phyloP scores from a whole-genome alignment of 805 yeast species.

The Wickerhamiella sergipiensis region DNA sequence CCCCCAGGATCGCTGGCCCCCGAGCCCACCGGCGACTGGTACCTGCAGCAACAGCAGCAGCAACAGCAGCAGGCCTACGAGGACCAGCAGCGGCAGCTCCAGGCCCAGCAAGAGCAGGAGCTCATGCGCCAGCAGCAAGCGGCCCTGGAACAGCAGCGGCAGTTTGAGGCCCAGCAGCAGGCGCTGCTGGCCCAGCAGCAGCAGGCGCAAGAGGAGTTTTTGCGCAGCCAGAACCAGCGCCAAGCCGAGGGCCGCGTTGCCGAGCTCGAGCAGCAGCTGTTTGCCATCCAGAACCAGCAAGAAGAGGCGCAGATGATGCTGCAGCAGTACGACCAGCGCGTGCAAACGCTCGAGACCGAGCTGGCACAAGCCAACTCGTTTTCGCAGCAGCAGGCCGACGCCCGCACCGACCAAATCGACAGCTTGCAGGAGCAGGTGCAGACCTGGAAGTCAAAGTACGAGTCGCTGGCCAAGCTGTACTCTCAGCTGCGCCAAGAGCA shows the following conservation, averaged over 20 bases:
- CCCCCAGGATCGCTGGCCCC: constrained; percentile 16
- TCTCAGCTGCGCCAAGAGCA: constrained; percentile 89
- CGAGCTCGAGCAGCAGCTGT: constrained; percentile 67
- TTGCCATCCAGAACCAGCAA: constrained; percentile 63
- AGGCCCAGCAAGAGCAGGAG: constrained; percentile 50
- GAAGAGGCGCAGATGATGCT: constrained; percentile 74
- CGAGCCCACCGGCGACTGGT: constrained; percentile 28
- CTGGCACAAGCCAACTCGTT: constrained; percentile 44
- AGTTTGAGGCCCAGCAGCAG: constrained; percentile 62
- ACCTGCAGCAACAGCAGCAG: constrained; percentile 30
- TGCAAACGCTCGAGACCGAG: constrained; percentile 68
- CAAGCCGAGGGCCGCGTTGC: constrained; percentile 70
- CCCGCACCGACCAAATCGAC: constrained; percentile 61
- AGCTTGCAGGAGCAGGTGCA: constrained; percentile 59
- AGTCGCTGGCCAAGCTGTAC: constrained; percentile 75
- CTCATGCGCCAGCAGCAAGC: constrained; percentile 52
- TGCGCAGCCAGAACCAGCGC: constrained; percentile 35
- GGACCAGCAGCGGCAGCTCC: constrained; percentile 45
- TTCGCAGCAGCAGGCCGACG: constrained; percentile 56
- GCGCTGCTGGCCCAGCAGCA: constrained; percentile 56
- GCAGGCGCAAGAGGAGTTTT: constrained; percentile 53
- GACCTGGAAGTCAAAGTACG: constrained; percentile 78
- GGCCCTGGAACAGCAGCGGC: constrained; percentile 54
- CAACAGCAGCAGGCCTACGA: constrained; percentile 34
- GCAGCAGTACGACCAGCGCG: constrained; percentile 78